Percentiles rank a stretch among this genome's conserved stretches.
These are phyloP conservation scores for Fusarium annulatum DNA, from an alignment of 2,329 filamentous ascomycete genomes.

Conservation along the genomic window DNA sequence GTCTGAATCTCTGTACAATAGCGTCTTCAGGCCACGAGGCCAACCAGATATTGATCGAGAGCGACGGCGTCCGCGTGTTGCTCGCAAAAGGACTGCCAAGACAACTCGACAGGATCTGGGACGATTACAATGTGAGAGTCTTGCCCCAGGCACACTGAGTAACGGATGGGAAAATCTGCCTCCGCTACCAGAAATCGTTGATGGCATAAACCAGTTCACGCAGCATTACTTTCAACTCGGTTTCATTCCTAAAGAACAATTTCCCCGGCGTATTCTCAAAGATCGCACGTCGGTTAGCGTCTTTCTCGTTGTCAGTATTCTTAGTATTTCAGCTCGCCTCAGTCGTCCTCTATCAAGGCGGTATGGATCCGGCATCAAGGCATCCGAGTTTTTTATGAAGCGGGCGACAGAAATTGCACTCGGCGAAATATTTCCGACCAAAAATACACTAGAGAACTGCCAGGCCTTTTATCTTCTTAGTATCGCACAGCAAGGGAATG, in stretches of 20 bases:
- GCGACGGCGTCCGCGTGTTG: constrained; percentile 61
- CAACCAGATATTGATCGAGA: constrained; percentile 65
- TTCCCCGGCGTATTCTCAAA: constrained; percentile 59
- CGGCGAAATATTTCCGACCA: constrained; percentile 62
- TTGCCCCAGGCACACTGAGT: constrained; percentile 35
- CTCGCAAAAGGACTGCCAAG: constrained; percentile 62
- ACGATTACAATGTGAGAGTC: constrained; percentile 51
- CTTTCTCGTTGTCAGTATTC: constrained; percentile 66
- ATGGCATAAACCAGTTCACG: constrained; percentile 64
- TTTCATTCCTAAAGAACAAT: constrained; percentile 66
- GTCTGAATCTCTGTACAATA: constrained; percentile 41
- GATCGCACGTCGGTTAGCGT: constrained; percentile 62
- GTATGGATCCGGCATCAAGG: constrained; percentile 63
- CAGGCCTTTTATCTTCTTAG: constrained; percentile 70
- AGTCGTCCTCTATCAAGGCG: constrained; percentile 60
- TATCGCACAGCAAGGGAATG: constrained; percentile 68
- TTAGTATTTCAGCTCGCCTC: constrained; percentile 67
- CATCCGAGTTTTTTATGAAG: constrained; percentile 65
- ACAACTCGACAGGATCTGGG: constrained; percentile 53
- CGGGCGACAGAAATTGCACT: constrained; percentile 60
- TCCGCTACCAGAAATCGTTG: constrained; percentile 60
- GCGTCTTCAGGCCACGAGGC: constrained; percentile 64
- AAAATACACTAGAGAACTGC: constrained; percentile 61
- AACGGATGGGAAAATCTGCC: constrained; percentile 64
- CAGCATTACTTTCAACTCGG: constrained; percentile 69